phyloP scores from a whole-genome alignment of 306 rosid genomes.

The Medicago lupulina region DNA sequence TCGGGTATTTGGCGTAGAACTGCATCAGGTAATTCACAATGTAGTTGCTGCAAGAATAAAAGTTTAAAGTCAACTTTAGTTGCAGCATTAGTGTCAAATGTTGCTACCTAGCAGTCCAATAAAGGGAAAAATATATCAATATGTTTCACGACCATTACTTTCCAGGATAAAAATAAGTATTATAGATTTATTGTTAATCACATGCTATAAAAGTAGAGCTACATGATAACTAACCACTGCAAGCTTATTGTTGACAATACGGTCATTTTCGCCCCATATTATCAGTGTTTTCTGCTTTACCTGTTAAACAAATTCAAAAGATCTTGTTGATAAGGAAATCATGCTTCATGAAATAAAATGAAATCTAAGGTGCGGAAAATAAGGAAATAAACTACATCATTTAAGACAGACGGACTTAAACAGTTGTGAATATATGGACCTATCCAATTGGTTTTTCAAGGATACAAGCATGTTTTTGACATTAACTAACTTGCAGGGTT shows the following conservation, averaged over 20 bases:
- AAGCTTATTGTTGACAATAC: slow-evolving; percentile 76
- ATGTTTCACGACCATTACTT: not conserved
- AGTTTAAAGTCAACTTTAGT: slow-evolving; percentile 24
- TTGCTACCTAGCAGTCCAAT: slow-evolving; percentile 14
- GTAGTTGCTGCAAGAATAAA: slow-evolving; percentile 68
- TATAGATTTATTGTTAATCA: slow-evolving; percentile 15
- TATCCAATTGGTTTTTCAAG: too few species aligned
- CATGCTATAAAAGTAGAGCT: slow-evolving; percentile 27
- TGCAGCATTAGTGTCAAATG: slow-evolving; percentile 6
- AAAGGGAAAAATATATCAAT: not conserved
- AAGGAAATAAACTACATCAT: not conserved
- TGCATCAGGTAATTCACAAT: slow-evolving; percentile 81
- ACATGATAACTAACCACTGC: slow-evolving; percentile 71
- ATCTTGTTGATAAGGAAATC: slow-evolving; percentile 10
- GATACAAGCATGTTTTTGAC: too few species aligned
- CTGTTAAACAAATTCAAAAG: slow-evolving; percentile 52
- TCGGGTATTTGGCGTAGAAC: slow-evolving; percentile 68
- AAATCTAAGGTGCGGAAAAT: not conserved
- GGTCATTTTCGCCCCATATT: slow-evolving; percentile 96
- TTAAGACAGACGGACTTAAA: slow-evolving; percentile 9
- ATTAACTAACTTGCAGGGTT: too few species aligned
- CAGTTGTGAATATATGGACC: too few species aligned
- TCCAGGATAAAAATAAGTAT: not conserved
- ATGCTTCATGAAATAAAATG: slow-evolving; percentile 2
- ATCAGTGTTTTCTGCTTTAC: slow-evolving; percentile 86